A percentile compares a stretch with the other conserved stretches of the same genome.
Conservation (phyloP, 2,329 filamentous ascomycete genomes). For the Hyphodiscus sp. region DNA sequence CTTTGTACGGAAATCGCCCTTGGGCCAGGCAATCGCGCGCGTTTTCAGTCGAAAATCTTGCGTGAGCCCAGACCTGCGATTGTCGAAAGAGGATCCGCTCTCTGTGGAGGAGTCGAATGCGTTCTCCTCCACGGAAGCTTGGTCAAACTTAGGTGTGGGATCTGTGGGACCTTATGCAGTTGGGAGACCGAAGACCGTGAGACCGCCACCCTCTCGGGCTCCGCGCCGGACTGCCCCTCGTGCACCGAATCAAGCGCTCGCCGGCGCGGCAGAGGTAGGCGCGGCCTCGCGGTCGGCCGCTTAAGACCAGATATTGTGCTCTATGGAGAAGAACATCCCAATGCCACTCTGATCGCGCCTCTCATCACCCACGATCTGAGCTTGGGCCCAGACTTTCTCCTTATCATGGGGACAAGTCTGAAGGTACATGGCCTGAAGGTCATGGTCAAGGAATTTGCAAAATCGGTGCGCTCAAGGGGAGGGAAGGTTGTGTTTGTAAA, state of each 20-base stretch:
- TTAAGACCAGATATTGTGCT: conserved; percentile 67
- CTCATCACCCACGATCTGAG: conserved; percentile 62
- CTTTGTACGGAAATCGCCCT: conserved; percentile 55
- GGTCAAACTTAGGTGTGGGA: conserved; percentile 55
- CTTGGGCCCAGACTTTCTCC: conserved; percentile 57
- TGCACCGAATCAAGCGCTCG: conserved; percentile 57
- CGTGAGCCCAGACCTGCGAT: conserved; percentile 28
- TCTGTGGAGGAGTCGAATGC: conserved; percentile 33
- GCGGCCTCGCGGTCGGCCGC: conserved; percentile 60
- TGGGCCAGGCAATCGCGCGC: conserved; percentile 54
- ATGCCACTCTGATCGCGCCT: conserved; percentile 59
- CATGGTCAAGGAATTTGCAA: conserved; percentile 65
- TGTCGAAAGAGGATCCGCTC: conserved; percentile 27
- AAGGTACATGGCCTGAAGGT: conserved; percentile 66
- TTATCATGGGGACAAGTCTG: conserved; percentile 66
- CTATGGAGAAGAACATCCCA: conserved; percentile 68
- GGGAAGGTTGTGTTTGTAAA: conserved; percentile 70
- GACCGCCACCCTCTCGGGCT: conserved; percentile 45
- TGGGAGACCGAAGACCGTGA: conserved; percentile 51
- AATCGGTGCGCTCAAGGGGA: conserved; percentile 57
- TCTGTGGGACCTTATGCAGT: conserved; percentile 49
- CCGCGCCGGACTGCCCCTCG: conserved; percentile 60
- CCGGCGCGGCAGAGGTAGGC: conserved; percentile 58
- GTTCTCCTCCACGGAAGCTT: conserved; percentile 71
- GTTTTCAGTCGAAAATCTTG: conserved; percentile 47